These are phyloP conservation scores for Aureobasidium sp. DNA, from an alignment of 2,329 filamentous ascomycete genomes.

Conservation along the genomic window DNA sequence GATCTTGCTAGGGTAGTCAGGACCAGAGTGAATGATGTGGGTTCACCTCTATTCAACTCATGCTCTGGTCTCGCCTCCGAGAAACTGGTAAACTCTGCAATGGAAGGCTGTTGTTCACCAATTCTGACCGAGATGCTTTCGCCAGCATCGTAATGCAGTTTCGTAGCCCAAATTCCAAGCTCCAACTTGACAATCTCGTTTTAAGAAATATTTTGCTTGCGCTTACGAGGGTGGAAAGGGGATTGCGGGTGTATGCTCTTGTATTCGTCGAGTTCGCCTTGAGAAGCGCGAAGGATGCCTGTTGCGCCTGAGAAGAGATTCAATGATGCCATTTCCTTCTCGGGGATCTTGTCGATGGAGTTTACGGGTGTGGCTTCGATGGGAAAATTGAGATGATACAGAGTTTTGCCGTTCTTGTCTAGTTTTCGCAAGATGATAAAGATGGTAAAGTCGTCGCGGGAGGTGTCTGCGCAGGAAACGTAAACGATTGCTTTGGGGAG, in stretches of 20 bases:
- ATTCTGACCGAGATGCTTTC: slow-evolving; percentile 21
- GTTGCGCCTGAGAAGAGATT: neutral
- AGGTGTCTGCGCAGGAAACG: slow-evolving; percentile 19
- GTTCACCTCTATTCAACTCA: slow-evolving; percentile 5
- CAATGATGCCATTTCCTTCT: neutral
- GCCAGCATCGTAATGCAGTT: slow-evolving; percentile 36
- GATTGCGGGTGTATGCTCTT: slow-evolving; percentile 22
- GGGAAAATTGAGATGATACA: slow-evolving; percentile 1
- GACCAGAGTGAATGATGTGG: slow-evolving; percentile 9
- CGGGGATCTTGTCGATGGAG: slow-evolving; percentile 25
- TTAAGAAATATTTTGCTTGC: slow-evolving; percentile 31
- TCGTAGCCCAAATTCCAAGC: slow-evolving; percentile 41
- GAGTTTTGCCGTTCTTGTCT: neutral
- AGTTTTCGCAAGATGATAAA: slow-evolving; percentile 12
- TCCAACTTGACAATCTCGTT: slow-evolving; percentile 38
- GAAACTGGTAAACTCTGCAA: neutral
- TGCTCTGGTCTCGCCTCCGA: too few relatives aligned
- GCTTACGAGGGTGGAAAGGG: slow-evolving; percentile 32
- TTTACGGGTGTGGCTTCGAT: neutral
- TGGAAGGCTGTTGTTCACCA: slow-evolving; percentile 6
- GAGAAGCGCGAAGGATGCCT: slow-evolving; percentile 34
- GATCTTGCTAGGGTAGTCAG: neutral
- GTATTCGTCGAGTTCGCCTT: slow-evolving; percentile 28
- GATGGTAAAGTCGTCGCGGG: neutral
- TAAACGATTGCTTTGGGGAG: slow-evolving; percentile 38